Base-by-base conservation (phyloP, 345 rosid species). In the Euphorbia lathyris region DNA sequence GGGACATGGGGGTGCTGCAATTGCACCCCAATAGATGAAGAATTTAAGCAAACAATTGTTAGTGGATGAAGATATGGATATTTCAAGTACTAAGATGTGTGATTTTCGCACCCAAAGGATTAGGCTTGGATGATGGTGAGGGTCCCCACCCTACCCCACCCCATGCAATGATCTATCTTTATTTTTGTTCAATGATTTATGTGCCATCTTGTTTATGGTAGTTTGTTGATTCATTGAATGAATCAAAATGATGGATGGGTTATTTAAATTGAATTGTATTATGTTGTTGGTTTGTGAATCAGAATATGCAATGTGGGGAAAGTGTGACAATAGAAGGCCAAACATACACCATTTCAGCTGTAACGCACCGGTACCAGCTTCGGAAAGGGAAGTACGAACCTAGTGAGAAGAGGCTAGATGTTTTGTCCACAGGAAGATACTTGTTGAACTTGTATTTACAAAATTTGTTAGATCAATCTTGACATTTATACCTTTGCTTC, bases 271-370 rank as follows among this genome's bases (percentile, higher is more conserved):
- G n/a, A n/a, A n/a, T n/a, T n/a, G n/a, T n/a, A n/a, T n/a, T n/a
- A n/a, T n/a, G n/a, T n/a, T n/a, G n/a, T n/a, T n/a, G n/a, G 29
- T 25, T 66, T 66, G 60, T 63, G 47, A 58, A 23, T 83, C 91
- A 91, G 98, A 90, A 90, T 72, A 75, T 91, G 86, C 96, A 91
- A 63, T 84, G 96, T 22, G 98, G 97, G 53, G 93, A 90, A 77
- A 88, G 90, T 30, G 97, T 91, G 74, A 91, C 89, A 16, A 90
- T 91, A 0, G 92, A 91, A 85, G 98, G 96, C 36, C 96, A 84
- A 60, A 77, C 88, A 6, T 91, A 94, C 38, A 94, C 90, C 9
- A 83, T 94, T 64, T 85, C 93, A 0, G 86, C 95, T 0, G 96
- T 91, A 65, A 90, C 95, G 66, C 87, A 94, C 43, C 88, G 97